phyloP scores from a whole-genome alignment of 1,284 basidiomycete genomes.

The Trametes versicolor region DNA sequence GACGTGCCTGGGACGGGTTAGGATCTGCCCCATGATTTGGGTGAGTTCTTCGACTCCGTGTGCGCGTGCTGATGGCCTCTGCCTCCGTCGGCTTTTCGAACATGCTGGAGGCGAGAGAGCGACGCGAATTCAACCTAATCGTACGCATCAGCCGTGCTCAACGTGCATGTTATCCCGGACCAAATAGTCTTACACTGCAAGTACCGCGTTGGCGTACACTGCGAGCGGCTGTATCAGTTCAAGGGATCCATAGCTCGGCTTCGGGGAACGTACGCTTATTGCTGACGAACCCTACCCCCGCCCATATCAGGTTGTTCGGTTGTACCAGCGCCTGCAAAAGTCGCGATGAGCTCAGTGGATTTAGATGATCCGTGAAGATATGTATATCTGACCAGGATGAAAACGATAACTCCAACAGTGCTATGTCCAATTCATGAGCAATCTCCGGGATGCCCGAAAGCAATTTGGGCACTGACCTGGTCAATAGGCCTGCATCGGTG shows the following conservation, averaged over 20 bases:
- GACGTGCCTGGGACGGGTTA: not conserved
- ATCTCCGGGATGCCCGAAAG: not conserved
- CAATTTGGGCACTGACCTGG: not conserved
- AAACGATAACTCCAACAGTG: not conserved
- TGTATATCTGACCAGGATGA: not conserved
- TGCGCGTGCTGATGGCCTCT: not conserved
- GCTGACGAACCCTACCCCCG: not conserved
- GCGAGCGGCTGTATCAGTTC: not conserved
- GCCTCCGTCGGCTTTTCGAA: not conserved
- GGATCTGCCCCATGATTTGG: not conserved
- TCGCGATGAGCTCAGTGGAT: not conserved
- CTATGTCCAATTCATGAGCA: not conserved
- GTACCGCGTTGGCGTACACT: not conserved
- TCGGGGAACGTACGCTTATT: conserved; percentile 1
- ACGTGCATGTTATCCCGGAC: not conserved
- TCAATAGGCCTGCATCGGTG: not conserved
- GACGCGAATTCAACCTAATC: not conserved
- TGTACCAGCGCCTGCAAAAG: not conserved
- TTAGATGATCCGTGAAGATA: not conserved
- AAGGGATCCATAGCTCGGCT: not conserved
- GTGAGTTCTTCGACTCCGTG: not conserved
- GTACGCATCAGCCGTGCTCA: not conserved
- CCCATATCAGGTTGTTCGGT: conserved; percentile 1
- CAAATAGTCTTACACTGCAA: not conserved
- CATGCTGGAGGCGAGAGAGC: not conserved